phyloP scores from a whole-genome alignment of 2,329 filamentous ascomycete species.

The Colletotrichum cuscutae region DNA sequence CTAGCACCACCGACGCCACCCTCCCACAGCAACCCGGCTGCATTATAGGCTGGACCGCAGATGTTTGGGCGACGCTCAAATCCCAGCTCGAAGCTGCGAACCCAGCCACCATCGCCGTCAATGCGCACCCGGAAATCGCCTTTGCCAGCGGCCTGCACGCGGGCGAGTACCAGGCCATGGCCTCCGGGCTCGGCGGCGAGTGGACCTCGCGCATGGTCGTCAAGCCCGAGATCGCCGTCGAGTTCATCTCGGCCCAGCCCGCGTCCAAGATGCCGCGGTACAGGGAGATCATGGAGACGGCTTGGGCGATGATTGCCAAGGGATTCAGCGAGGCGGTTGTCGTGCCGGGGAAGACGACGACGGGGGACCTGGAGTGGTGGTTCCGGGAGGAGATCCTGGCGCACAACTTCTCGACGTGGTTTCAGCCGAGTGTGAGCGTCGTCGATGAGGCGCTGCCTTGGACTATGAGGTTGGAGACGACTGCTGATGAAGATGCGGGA shows the following conservation, averaged over 20 bases:
- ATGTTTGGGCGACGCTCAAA: slow-evolving; percentile 53
- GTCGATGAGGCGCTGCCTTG: slow-evolving; percentile 42
- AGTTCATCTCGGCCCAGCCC: slow-evolving; percentile 57
- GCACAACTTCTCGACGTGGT: slow-evolving; percentile 64
- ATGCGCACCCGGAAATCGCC: slow-evolving; percentile 56
- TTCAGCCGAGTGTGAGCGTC: slow-evolving; percentile 58
- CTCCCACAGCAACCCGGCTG: slow-evolving; percentile 45
- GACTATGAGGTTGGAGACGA: neutral
- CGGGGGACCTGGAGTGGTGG: slow-evolving; percentile 62
- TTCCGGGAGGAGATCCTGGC: slow-evolving; percentile 59
- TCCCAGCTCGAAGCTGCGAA: slow-evolving; percentile 48
- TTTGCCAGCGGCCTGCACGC: slow-evolving; percentile 60
- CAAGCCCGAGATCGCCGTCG: slow-evolving; percentile 57
- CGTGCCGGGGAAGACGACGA: slow-evolving; percentile 53
- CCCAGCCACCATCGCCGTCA: slow-evolving; percentile 52
- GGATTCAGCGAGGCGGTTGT: slow-evolving; percentile 56
- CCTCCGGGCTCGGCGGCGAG: slow-evolving; percentile 46
- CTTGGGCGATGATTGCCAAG: slow-evolving; percentile 60
- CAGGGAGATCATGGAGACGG: slow-evolving; percentile 57
- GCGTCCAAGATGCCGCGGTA: slow-evolving; percentile 53
- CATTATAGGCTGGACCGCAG: slow-evolving; percentile 35
- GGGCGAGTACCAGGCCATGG: slow-evolving; percentile 53
- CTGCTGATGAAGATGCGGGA: slow-evolving; percentile 31
- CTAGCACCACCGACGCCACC: slow-evolving; percentile 52
- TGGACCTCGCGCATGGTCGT: slow-evolving; percentile 53